Evolutionary conservation across 495 filamentous ascomycete species (phyloP), one percentile per base, ranked within the genome.

Genomic region (Bathelium albidoporum): DNA sequence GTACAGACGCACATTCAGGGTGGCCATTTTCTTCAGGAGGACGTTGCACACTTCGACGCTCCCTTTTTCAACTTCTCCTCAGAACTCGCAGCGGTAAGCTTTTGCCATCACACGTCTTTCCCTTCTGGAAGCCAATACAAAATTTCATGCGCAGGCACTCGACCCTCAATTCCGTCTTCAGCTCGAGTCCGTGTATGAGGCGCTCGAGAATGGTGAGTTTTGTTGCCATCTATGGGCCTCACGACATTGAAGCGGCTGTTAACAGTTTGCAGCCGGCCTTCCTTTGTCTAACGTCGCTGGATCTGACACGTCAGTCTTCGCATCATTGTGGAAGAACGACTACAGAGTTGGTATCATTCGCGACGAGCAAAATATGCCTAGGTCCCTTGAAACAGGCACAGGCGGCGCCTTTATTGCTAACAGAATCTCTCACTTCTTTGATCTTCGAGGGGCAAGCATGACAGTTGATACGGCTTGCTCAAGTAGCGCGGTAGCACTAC

Each of bases 381-480:
- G 53, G 34, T 61, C 41, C 26, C 10, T 29, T 16, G 63, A 39
- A 26, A 65, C 63, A 2, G 63, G 63, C 2, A 45, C 32, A 16
- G 34, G 34, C 22, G 74, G 70, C 41, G 70, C 65, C 1, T 79
- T 83, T 36, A 64, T 81, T 39, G 74, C 81, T 10, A 82, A 82
- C 64, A 75, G 81, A 0, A 70, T 84, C 5, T 78, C 78, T 9
- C 77, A 74, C 26, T 81, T 80, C 67, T 81, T 74, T 58, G 74
- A 82, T 60, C 74, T 81, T 11, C 70, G 71, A 32, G 82, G 81
- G 0, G 73, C 78, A 4, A 79, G 77, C 59, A 72, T 79, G 59
- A 75, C 76, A 9, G 66, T 84, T 29, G 80, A 80, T 63, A 83
- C 81, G 0, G 83, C 79, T 2, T 85, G 84, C 63, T 81, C 78